Conservation (phyloP, 179 eudicot species). For the Vitellaria paradoxa region DNA sequence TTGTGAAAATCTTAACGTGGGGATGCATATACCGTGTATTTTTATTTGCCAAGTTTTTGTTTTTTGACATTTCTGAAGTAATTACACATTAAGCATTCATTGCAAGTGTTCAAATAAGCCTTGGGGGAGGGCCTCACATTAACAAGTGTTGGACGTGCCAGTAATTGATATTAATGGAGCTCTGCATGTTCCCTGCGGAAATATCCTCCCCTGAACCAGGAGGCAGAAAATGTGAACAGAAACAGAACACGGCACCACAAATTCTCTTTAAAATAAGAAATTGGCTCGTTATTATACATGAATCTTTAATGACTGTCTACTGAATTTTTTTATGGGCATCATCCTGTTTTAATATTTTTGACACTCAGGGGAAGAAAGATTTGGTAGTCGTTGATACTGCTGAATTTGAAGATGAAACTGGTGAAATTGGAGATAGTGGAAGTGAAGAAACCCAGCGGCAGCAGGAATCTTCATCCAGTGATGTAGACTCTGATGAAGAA, state of each 20-base stretch:
- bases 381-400: conserved; percentile 70
- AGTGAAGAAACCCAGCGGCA: conserved; percentile 41
- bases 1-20: neutral
- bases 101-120: neutral
- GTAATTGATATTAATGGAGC: neutral
- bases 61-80: neutral
- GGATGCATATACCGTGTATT: neutral
- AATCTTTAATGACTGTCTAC: neutral
- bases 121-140: too few relatives aligned
- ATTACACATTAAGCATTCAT: neutral
- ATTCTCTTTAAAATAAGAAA: neutral
- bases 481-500: conserved; percentile 82
- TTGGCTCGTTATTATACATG: neutral
- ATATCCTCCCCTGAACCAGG: neutral
- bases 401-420: conserved; percentile 61
- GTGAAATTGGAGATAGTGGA: conserved; percentile 42
- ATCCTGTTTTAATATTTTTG: neutral
- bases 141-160: too few relatives aligned
- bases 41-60: conserved; percentile 1
- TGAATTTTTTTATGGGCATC: neutral
- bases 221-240: neutral
- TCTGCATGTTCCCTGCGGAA: neutral
- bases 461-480: conserved; percentile 42
- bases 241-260: neutral
- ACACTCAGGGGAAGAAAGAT: conserved; percentile 67